Evolutionary conservation across 768 basidiomycete genomes (phyloP).

Genomic region (Hirschioporus abietinus): DNA sequence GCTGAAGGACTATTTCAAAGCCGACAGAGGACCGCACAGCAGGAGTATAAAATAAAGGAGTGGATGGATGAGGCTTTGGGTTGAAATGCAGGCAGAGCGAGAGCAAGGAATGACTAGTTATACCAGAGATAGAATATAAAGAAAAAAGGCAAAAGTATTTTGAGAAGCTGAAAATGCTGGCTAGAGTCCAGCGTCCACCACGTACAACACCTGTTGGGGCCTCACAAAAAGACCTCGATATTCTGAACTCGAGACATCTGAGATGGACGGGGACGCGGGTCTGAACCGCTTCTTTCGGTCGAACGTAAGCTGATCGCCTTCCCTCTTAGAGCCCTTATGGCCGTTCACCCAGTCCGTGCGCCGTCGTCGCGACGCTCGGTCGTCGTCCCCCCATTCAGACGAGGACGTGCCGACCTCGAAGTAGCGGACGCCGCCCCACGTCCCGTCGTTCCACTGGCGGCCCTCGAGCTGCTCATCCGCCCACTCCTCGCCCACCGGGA

Average conservation of each 20-base stretch:
- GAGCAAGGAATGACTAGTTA: background rate
- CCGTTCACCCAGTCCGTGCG: slow-evolving; percentile 32
- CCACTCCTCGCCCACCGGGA: slow-evolving; percentile 62
- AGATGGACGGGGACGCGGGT: slow-evolving; percentile 62
- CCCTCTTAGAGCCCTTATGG: slow-evolving; percentile 38
- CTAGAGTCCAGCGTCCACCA: slow-evolving; percentile 58
- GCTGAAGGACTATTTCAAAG: background rate
- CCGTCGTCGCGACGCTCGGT: slow-evolving; percentile 37
- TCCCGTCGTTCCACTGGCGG: slow-evolving; percentile 85
- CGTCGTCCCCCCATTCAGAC: slow-evolving; percentile 52
- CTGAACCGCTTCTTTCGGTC: slow-evolving; percentile 53
- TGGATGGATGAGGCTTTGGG: background rate
- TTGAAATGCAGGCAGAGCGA: background rate
- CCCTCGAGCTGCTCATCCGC: slow-evolving; percentile 46
- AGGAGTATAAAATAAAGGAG: background rate
- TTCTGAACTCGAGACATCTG: slow-evolving; percentile 55
- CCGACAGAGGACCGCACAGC: background rate
- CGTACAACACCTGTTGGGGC: slow-evolving; percentile 83
- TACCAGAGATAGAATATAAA: background rate
- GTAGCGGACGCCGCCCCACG: slow-evolving; percentile 75
- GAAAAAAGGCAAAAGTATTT: no score
- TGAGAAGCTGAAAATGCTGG: no score
- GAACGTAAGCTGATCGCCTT: slow-evolving; percentile 50
- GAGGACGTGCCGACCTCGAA: slow-evolving; percentile 59
- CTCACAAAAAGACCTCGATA: slow-evolving; percentile 74